Evolutionary conservation across 2,329 filamentous ascomycete genomes (phyloP), one percentile per base, ranked within the genome.

Genomic region (Graphilbum sp.): DNA sequence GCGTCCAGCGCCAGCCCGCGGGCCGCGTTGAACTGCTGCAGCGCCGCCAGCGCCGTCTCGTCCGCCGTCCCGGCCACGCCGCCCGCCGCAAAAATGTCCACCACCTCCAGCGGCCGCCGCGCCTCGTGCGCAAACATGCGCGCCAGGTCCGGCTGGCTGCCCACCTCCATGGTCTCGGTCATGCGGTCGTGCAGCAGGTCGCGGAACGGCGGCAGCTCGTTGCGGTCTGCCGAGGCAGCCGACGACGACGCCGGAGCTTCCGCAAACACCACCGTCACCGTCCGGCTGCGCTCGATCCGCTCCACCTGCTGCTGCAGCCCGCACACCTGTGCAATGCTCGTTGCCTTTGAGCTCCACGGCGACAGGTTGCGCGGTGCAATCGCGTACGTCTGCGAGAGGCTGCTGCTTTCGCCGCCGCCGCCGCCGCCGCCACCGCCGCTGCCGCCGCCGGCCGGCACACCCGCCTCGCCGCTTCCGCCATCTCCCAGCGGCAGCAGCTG

Each of bases 271-370:
- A 80, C 67, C 48, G 76, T 78, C 44, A 96, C 69, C 49, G 80
- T 70, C 50, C 90, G 74, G 37, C 87, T 90, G 48, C 86, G 75
- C 62, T 98, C 90, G 47, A 96, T 82, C 41, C 88, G 78, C 53
- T 78, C 71, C 23, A 80, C 69, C 38, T 73, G 59, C 32, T 69
- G 63, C 48, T 76, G 73, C 42, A 96, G 64, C 20, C 83, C 87
- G 54, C 88, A 96, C 24, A 95, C 88, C 47, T 90, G 77, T 38
- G 88, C 81, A 55, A 96, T 95, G 54, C 77, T 88, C 34, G 88
- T 94, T 21, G 87, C 88, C 58, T 95, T 87, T 40, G 87, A 94
- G 60, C 86, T 95, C 90, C 90, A 98, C 54, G 90, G 90, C 31
- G 87, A 95, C 48, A 93, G 87, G 50, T 82, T 81, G 47, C 88